Percentiles rank a stretch among this genome's conserved stretches.
Conservation (phyloP, 768 basidiomycete genomes). For the Boletus insuetus region DNA sequence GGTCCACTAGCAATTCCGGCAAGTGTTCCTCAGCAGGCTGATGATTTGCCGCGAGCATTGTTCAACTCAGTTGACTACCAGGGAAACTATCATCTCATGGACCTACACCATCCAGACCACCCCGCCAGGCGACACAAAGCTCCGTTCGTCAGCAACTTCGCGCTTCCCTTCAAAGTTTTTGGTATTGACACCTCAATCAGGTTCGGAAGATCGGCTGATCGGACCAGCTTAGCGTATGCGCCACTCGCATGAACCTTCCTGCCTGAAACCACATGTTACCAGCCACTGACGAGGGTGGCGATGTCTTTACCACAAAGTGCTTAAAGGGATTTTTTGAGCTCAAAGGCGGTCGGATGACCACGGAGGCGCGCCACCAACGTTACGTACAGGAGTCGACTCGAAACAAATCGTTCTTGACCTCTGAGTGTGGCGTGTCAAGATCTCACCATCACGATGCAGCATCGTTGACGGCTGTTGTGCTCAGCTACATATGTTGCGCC, state of each 20-base stretch:
- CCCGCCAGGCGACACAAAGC: not conserved
- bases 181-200: conserved; percentile 10
- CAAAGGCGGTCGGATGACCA: not conserved
- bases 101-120: not conserved
- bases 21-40: not conserved
- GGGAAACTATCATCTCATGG: not conserved
- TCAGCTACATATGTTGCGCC: conserved; percentile 11
- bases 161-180: conserved; percentile 7
- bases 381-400: conserved; percentile 15
- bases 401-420: conserved; percentile 6
- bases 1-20: not conserved
- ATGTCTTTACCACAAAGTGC: conserved; percentile 9
- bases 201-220: conserved; percentile 1
- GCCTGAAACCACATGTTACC: conserved; percentile 22
- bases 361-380: conserved; percentile 18
- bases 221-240: conserved; percentile 4
- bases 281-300: conserved; percentile 20
- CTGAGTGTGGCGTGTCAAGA: conserved; percentile 1
- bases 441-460: conserved; percentile 7
- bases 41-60: not conserved
- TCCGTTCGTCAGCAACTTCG: conserved; percentile 1
- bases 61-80: not conserved
- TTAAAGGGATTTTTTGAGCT: not conserved
- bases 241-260: conserved; percentile 20
- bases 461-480: not conserved